Base-by-base conservation (phyloP, 2,329 filamentous ascomycete species). In the Verticillium albo-atrum region DNA sequence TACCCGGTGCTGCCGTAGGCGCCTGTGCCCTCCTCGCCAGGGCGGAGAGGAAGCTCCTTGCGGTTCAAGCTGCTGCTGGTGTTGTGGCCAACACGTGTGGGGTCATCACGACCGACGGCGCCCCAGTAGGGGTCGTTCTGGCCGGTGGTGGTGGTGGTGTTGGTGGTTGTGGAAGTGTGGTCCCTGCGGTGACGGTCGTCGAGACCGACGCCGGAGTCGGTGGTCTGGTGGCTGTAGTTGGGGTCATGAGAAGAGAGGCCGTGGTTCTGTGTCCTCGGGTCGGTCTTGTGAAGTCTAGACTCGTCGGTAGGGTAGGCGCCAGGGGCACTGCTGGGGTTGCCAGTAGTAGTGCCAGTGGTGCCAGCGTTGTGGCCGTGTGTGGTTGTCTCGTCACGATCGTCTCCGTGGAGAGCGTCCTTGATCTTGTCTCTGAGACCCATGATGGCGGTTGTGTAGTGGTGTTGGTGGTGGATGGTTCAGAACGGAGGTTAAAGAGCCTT, bases 341-440 rank as follows among this genome's bases (percentile, higher is more conserved):
- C 54, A 25, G 50, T 32, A 32, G 57, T 23, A n/a, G 50, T 53
- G 28, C 57, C 17, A 10, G 30, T 14, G 28, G 28, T 17, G 58
- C 57, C 17, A 51, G 51, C 20, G 55, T 42, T 15, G 37, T 50
- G 37, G 9, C 57, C 50, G 32, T 61, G 51, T 7, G 42, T 51
- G 20, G 26, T 54, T 34, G 51, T 34, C 5, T 42, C 52, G 17
- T 58, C 47, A 12, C 42, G 30, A 27, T 63, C 55, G 42, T 61
- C 60, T 42, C 26, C 28, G 34, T 64, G 61, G 30, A 64, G 59
- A 9, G 62, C 62, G 25, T 63, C 60, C 59, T 64, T 64, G 27
- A 64, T 63, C 56, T 64, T 64, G n/a, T 61, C 28, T 42, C 32
- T 61, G 37, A 64, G 57, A 57, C 62, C 62, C 62, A 64, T 64